Conservation (phyloP, 1,139 yeast species). For the Waltiozyma sp. region DNA sequence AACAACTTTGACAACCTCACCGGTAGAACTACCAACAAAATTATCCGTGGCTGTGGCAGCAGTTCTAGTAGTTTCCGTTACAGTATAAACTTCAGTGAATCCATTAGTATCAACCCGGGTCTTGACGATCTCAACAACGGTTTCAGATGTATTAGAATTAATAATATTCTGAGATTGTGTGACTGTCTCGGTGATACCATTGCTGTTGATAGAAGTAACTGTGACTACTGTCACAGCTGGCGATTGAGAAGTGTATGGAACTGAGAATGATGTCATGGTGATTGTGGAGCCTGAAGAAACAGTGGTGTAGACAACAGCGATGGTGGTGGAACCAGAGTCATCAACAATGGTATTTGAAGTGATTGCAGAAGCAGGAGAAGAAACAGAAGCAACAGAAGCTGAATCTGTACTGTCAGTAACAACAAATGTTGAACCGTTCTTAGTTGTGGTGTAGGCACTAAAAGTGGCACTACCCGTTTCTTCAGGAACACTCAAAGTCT, state of each 20-base stretch:
- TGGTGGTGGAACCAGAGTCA: slow-evolving; percentile 1
- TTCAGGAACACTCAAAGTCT: slow-evolving; percentile 1
- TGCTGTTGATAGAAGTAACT: background rate
- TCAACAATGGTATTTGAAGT: background rate
- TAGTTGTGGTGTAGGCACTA: background rate
- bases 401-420: background rate
- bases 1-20: too few species aligned
- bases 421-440: background rate
- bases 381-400: background rate
- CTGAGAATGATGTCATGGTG: background rate
- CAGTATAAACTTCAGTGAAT: background rate
- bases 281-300: background rate
- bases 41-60: slow-evolving; percentile 1
- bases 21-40: background rate
- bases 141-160: background rate
- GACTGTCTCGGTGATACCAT: background rate
- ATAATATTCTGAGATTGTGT: background rate
- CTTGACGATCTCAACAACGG: background rate
- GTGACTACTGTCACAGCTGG: background rate
- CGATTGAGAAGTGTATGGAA: background rate
- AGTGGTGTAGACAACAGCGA: background rate
- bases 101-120: background rate
- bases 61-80: background rate
- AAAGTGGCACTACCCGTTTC: background rate
- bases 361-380: background rate